These are phyloP conservation scores for Euclidium syriacum DNA, from an alignment of 345 rosid species.

Conservation along the genomic window DNA sequence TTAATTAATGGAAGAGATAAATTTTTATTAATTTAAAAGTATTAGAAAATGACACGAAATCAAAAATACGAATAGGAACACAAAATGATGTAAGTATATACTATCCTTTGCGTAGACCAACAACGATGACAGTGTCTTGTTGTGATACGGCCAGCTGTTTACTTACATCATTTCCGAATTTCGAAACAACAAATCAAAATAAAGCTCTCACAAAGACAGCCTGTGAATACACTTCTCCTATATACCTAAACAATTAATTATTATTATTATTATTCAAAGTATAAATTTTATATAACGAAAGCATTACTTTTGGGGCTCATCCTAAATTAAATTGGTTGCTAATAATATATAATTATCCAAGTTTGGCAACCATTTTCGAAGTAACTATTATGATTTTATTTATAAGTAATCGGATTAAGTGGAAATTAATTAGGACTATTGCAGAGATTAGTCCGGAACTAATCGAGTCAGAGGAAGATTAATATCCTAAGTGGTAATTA, in stretches of 20 bases:
- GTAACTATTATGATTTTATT: too few relatives aligned
- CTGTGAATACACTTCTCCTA: slow-evolving; percentile 32
- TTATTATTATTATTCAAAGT: not conserved
- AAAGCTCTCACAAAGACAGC: slow-evolving; percentile 30
- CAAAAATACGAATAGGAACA: slow-evolving; percentile 1
- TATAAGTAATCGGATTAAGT: too few relatives aligned
- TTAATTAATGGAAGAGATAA: too few relatives aligned
- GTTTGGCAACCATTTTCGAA: slow-evolving; percentile 1
- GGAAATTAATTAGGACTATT: too few relatives aligned
- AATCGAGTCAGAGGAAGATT: too few relatives aligned
- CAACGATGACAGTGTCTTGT: slow-evolving; percentile 27
- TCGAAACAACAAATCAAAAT: not conserved
- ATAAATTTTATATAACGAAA: not conserved
- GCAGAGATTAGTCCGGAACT: too few relatives aligned
- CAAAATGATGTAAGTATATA: slow-evolving; percentile 13
- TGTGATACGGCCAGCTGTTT: slow-evolving; percentile 31
- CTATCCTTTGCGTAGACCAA: slow-evolving; percentile 17
- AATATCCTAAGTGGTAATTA: too few relatives aligned
- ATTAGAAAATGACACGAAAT: not conserved
- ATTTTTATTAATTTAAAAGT: not conserved
- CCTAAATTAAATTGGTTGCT: slow-evolving; percentile 21
- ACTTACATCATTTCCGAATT: slow-evolving; percentile 26
- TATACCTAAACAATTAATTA: slow-evolving; percentile 18
- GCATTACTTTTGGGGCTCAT: slow-evolving; percentile 7
- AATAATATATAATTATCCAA: not conserved